Percentiles rank a stretch among this genome's conserved stretches.
These are phyloP conservation scores for Backusella circina DNA, from an alignment of 192 early-diverging fungal species.

Conservation along the genomic window DNA sequence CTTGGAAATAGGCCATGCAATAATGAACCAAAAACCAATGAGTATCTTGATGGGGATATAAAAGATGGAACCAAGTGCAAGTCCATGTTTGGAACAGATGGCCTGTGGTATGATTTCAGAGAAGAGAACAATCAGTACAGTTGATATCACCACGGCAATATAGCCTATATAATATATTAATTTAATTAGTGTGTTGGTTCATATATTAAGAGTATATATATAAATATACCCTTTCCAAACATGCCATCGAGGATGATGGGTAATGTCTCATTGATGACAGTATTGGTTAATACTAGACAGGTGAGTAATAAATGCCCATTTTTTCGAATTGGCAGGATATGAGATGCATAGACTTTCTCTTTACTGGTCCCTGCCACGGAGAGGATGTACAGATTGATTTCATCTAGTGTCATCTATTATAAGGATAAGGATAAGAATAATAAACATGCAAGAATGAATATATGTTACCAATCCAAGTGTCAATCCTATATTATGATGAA, in stretches of 20 bases:
- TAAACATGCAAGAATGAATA: not conserved
- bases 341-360: conserved; percentile 63
- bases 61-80: conserved; percentile 86
- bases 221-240: conserved; percentile 55
- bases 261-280: conserved; percentile 86
- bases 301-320: conserved; percentile 84
- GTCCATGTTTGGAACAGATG: conserved; percentile 82
- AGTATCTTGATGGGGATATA: conserved; percentile 62
- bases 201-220: too few species aligned
- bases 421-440: not conserved
- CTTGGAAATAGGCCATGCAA: conserved; percentile 84
- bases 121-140: conserved; percentile 83
- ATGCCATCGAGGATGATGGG: conserved; percentile 74
- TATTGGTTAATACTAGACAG: conserved; percentile 82
- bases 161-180: conserved; percentile 50
- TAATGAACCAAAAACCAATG: conserved; percentile 51
- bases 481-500: conserved; percentile 16
- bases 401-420: conserved; percentile 73
- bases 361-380: conserved; percentile 64
- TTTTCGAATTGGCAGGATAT: conserved; percentile 82
- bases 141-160: conserved; percentile 80
- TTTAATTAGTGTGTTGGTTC: too few species aligned
- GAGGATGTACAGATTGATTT: conserved; percentile 72
- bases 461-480: conserved; percentile 35
- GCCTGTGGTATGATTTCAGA: conserved; percentile 96